Evolutionary conservation across 208 protist genomes (phyloP).

Genomic region (Acanthamoeba castellanii): DNA sequence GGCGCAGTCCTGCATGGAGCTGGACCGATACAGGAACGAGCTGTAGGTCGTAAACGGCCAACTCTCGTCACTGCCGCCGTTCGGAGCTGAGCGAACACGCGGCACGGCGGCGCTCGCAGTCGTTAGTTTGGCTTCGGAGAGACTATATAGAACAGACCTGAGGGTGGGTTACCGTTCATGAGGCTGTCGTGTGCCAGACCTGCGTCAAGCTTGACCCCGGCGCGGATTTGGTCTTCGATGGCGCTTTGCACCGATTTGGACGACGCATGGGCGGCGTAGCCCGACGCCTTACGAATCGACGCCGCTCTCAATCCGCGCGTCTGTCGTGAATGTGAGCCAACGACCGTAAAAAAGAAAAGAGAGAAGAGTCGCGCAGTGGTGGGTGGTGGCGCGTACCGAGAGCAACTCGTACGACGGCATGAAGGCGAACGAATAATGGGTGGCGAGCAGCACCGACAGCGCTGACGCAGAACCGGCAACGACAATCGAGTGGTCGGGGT

Average conservation of each 20-base stretch:
- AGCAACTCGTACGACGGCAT: not conserved
- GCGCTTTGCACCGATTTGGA: not conserved
- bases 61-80: not conserved
- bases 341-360: too few species aligned
- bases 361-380: not conserved
- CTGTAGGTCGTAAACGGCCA: slow-evolving; percentile 3
- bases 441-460: not conserved
- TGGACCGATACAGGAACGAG: not conserved
- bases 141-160: too few species aligned
- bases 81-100: too few species aligned
- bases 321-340: not conserved
- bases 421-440: not conserved
- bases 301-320: not conserved
- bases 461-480: not conserved
- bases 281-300: not conserved
- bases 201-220: not conserved
- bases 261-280: not conserved
- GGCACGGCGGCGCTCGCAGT: too few species aligned
- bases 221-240: not conserved
- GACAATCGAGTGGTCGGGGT: not conserved
- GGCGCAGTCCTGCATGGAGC: slow-evolving; percentile 1
- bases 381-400: not conserved
- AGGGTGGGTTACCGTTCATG: not conserved
- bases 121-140: too few species aligned
- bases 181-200: not conserved